Conservation (phyloP, 2,329 filamentous ascomycete species). For the Cucurbitaria berberidis region DNA sequence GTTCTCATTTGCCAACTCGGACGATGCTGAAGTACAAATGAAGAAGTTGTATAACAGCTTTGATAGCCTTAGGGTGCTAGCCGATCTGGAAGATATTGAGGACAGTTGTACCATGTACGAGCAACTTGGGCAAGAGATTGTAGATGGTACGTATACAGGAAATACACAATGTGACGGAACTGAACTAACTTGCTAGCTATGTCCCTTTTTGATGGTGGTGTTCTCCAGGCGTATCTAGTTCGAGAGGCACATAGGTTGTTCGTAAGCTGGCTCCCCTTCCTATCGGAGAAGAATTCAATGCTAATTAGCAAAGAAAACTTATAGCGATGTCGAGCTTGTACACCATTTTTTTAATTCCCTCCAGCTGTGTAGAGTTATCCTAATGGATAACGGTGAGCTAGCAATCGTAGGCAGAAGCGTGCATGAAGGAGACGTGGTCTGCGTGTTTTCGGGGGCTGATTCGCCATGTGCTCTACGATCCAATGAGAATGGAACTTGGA, state of each 20-base stretch:
- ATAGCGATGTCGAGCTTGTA: not conserved
- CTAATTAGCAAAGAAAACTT: too few species aligned
- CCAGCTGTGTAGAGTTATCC: constrained; percentile 4
- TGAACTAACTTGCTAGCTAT: not conserved
- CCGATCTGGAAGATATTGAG: not conserved
- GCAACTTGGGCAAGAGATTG: not conserved
- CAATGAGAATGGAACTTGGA: not conserved
- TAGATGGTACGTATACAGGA: not conserved
- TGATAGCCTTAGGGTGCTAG: not conserved
- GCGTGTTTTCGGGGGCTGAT: not conserved
- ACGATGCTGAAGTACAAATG: constrained; percentile 4
- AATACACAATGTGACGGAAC: not conserved
- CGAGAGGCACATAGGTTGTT: too few species aligned
- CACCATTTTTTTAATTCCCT: not conserved
- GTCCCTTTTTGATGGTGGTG: not conserved
- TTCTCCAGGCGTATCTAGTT: not conserved
- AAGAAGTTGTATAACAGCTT: not conserved
- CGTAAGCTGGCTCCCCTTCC: too few species aligned
- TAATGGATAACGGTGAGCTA: constrained; percentile 5
- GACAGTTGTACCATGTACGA: not conserved
- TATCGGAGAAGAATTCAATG: too few species aligned
- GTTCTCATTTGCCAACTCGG: not conserved
- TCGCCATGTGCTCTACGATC: constrained; percentile 2
- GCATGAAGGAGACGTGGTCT: not conserved
- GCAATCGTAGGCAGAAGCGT: not conserved